These are phyloP conservation scores for Pleurotus ostreatus DNA, from an alignment of 768 basidiomycete species.

Conservation along the genomic window DNA sequence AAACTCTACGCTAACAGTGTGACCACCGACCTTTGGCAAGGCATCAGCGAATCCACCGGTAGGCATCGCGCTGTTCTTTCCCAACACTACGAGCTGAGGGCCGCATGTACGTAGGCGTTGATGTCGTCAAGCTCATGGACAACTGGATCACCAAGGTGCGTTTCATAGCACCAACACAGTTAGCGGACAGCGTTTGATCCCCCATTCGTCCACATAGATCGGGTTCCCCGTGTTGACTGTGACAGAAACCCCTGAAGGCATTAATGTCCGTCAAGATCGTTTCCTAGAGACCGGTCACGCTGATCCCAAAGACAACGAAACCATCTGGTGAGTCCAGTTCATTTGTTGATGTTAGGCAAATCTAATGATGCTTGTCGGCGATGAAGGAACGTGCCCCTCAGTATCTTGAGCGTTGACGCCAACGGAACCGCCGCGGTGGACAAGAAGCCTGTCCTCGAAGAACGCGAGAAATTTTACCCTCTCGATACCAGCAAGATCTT, in stretches of 20 bases:
- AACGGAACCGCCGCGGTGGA: constrained; percentile 57
- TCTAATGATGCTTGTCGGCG: constrained; percentile 1
- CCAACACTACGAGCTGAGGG: too few relatives aligned
- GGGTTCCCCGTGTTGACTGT: constrained; percentile 92
- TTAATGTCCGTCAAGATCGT: constrained; percentile 84
- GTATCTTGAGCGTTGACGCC: constrained; percentile 56
- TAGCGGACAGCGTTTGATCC: too few relatives aligned
- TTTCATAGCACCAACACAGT: background rate
- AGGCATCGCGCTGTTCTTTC: background rate
- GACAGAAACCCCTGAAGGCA: constrained; percentile 65
- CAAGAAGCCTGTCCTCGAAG: constrained; percentile 57
- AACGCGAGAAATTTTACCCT: constrained; percentile 62
- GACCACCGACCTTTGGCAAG: constrained; percentile 85
- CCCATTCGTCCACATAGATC: constrained; percentile 21
- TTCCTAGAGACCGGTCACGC: constrained; percentile 85
- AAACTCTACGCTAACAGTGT: constrained; percentile 82
- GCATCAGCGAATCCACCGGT: constrained; percentile 73
- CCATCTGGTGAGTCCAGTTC: constrained; percentile 59
- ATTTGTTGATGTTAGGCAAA: background rate
- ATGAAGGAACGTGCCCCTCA: constrained; percentile 76
- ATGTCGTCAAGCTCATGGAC: constrained; percentile 80
- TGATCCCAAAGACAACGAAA: constrained; percentile 80
- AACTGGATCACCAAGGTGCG: constrained; percentile 83
- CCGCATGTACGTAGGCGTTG: constrained; percentile 35
- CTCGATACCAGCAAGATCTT: constrained; percentile 75